A percentile compares a stretch with the other conserved stretches of the same genome.
Conservation (phyloP, 1,284 basidiomycete species). For the Hortiboletus rubellus region DNA sequence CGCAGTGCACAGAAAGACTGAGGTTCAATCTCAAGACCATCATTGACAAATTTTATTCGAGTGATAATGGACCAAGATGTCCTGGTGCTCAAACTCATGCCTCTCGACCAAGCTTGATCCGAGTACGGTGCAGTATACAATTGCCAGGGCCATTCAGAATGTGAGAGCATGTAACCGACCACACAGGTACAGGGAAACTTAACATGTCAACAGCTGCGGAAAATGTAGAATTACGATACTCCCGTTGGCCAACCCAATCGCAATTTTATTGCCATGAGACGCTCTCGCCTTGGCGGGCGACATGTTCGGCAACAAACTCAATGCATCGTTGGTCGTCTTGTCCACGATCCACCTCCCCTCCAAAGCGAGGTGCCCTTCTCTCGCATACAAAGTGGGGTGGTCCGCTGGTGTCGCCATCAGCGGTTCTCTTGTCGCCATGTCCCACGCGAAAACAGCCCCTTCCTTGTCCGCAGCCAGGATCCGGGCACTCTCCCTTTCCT, state of each 20-base stretch:
- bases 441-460: conserved; percentile 30
- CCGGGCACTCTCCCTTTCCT: not conserved
- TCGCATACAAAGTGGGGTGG: conserved; percentile 14
- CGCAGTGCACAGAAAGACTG: no score
- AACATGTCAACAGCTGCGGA: conserved; percentile 7
- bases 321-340: conserved; percentile 7
- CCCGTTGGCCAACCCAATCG: conserved; percentile 33
- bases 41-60: no score
- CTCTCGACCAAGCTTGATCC: no score
- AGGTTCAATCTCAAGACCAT: no score
- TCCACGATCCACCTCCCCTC: conserved; percentile 30
- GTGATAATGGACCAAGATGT: no score
- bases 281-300: conserved; percentile 26
- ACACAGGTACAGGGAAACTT: not conserved
- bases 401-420: conserved; percentile 24
- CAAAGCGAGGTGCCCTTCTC: conserved; percentile 17
- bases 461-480: conserved; percentile 31
- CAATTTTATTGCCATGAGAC: conserved; percentile 25
- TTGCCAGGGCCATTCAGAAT: no score
- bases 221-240: conserved; percentile 31
- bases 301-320: conserved; percentile 33
- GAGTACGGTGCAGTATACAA: no score
- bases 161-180: not conserved
- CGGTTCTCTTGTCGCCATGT: conserved; percentile 22
- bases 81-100: no score